Evolutionary conservation across 1,284 basidiomycete species (phyloP).

Genomic region (Fereydounia khargensis): DNA sequence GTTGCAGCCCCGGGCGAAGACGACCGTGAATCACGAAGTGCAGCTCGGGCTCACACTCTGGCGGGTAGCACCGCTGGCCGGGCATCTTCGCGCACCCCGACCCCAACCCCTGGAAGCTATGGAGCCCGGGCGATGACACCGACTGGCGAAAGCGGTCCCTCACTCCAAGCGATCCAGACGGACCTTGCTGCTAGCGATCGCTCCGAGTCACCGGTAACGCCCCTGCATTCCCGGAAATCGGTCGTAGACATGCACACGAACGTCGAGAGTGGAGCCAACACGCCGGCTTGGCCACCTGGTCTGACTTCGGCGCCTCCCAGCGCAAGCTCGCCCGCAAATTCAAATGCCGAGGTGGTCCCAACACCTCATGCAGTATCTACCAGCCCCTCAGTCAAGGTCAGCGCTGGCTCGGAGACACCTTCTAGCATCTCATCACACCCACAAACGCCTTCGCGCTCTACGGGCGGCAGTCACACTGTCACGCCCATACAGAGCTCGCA

Average conservation of each 20-base stretch:
- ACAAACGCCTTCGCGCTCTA: neutral
- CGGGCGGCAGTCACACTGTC: neutral
- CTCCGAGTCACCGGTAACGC: no score
- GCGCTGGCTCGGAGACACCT: no score
- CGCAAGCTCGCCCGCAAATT: slow-evolving; percentile 17
- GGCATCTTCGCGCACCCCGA: slow-evolving; percentile 29
- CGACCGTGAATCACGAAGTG: slow-evolving; percentile 12
- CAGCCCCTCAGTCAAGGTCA: no score
- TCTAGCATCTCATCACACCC: neutral
- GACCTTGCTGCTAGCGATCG: no score
- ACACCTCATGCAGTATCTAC: no score
- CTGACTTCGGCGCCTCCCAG: slow-evolving; percentile 32
- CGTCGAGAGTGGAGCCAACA: slow-evolving; percentile 36
- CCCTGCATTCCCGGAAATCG: neutral
- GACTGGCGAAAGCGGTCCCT: slow-evolving; percentile 6
- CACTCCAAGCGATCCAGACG: neutral
- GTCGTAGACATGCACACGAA: slow-evolving; percentile 30
- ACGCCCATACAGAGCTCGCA: neutral
- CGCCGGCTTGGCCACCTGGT: slow-evolving; percentile 34
- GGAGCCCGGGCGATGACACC: slow-evolving; percentile 29
- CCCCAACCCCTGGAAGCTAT: slow-evolving; percentile 27
- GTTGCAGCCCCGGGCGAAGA: slow-evolving; percentile 6
- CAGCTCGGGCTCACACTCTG: slow-evolving; percentile 3
- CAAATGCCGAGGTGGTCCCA: no score
- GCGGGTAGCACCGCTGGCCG: no score